Evolutionary conservation across 2,329 filamentous ascomycete species (phyloP).

Genomic region (Aspergillus phoenicis): DNA sequence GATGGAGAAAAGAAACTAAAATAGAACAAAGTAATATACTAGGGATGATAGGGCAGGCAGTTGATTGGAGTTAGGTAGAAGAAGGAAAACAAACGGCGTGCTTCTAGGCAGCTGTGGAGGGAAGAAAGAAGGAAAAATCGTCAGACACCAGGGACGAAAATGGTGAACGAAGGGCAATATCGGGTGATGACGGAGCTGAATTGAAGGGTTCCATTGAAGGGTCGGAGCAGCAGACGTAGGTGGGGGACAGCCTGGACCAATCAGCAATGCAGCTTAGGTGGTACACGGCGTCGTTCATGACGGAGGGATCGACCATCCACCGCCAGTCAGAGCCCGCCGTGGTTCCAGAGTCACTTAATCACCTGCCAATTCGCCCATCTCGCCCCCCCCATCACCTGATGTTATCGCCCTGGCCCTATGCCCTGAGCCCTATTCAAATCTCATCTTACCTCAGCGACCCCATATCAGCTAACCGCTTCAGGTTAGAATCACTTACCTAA

Average conservation of each 20-base stretch:
- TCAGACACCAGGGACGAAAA: slow-evolving; percentile 13
- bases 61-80: background rate
- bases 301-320: background rate
- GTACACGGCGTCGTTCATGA: slow-evolving; percentile 1
- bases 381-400: slow-evolving; percentile 7
- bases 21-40: background rate
- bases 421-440: slow-evolving; percentile 11
- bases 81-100: background rate
- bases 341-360: background rate
- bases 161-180: slow-evolving; percentile 16
- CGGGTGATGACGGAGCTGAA: slow-evolving; percentile 15
- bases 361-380: background rate
- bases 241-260: background rate
- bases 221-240: slow-evolving; percentile 14
- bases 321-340: background rate
- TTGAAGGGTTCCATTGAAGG: slow-evolving; percentile 6
- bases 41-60: background rate
- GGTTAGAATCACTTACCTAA: background rate
- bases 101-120: background rate
- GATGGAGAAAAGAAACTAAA: slow-evolving; percentile 1
- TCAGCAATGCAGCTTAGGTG: background rate
- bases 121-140: slow-evolving; percentile 9
- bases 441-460: background rate
- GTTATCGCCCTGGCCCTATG: background rate
- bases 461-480: background rate